A percentile compares a stretch with the other conserved stretches of the same genome.
phyloP scores from a whole-genome alignment of 2,329 filamentous ascomycete genomes.

The Zalaria obscura region DNA sequence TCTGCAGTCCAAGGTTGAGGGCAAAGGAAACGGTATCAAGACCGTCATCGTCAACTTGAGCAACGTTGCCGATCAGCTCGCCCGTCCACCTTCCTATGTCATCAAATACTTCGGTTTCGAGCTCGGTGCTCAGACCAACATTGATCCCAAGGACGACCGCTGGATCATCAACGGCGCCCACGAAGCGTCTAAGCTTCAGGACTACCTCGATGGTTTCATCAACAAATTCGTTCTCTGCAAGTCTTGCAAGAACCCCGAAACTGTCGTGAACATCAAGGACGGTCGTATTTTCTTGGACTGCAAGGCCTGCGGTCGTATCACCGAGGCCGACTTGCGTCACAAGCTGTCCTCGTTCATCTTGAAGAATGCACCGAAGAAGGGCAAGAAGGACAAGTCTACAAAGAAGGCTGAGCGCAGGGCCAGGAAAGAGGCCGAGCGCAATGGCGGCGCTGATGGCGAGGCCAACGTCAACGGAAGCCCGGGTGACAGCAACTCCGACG shows the following conservation, averaged over 20 bases:
- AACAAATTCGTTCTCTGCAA: conserved; percentile 98
- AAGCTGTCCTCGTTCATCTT: conserved; percentile 96
- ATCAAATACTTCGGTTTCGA: conserved; percentile 99
- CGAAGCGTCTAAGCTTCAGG: conserved; percentile 88
- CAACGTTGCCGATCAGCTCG: conserved; percentile 83
- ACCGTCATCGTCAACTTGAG: conserved; percentile 92
- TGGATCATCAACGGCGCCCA: conserved; percentile 99
- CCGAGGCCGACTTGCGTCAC: conserved; percentile 78
- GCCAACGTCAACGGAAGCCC: conserved; percentile 46
- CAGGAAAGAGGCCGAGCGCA: conserved; percentile 54
- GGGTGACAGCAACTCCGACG: conserved; percentile 52
- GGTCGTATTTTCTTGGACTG: conserved; percentile 86
- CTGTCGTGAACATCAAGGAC: conserved; percentile 89
- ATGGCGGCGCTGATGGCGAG: conserved; percentile 34
- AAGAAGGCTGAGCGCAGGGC: conserved; percentile 80
- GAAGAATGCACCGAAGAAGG: conserved; percentile 87
- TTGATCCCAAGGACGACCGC: conserved; percentile 90
- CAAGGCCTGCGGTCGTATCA: conserved; percentile 94
- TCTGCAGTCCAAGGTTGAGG: conserved; percentile 97
- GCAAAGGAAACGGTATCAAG: conserved; percentile 99
- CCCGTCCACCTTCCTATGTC: conserved; percentile 73
- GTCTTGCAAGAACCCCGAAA: conserved; percentile 99
- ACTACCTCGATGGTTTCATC: conserved; percentile 97
- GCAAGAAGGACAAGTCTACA: conserved; percentile 92
- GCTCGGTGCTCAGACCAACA: conserved; percentile 95